phyloP scores from a whole-genome alignment of 2,329 filamentous ascomycete species.

The Botrytis cinerea region DNA sequence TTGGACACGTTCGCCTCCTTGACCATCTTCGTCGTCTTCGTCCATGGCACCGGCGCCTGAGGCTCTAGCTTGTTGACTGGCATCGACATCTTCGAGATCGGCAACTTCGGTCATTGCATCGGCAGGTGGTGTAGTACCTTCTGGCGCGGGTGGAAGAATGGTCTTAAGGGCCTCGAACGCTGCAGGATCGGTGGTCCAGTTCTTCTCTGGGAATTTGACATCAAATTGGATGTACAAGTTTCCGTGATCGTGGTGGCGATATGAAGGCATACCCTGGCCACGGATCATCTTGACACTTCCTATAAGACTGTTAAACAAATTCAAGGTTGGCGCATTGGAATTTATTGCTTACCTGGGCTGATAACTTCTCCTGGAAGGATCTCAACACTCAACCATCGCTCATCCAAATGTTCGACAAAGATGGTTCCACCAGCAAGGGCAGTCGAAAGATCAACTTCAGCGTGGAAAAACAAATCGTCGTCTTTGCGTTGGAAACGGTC shows the following conservation, averaged over 20 bases:
- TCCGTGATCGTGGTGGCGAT: constrained; percentile 89
- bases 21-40: constrained; percentile 77
- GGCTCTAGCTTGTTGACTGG: constrained; percentile 65
- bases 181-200: constrained; percentile 64
- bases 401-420: constrained; percentile 94
- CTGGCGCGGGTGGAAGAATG: constrained; percentile 73
- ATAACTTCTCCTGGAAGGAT: constrained; percentile 95
- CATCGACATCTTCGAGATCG: constrained; percentile 81
- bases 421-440: constrained; percentile 89
- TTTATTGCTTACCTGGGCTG: constrained; percentile 68
- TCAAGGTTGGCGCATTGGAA: constrained; percentile 4
- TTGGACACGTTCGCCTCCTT: constrained; percentile 78
- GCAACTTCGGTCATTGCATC: constrained; percentile 93
- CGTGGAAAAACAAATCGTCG: constrained; percentile 92
- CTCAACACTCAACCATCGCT: constrained; percentile 92
- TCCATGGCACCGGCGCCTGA: constrained; percentile 68
- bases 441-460: constrained; percentile 93
- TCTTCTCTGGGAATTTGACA: constrained; percentile 91
- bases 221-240: constrained; percentile 98
- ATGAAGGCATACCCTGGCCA: constrained; percentile 96
- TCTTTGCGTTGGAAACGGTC: constrained; percentile 91
- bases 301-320: constrained; percentile 46
- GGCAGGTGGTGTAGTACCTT: constrained; percentile 64
- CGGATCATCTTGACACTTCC: constrained; percentile 91
- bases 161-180: constrained; percentile 79